Base-by-base conservation (phyloP, 176 grass and related monocot genomes). In the Oryza brachyantha region DNA sequence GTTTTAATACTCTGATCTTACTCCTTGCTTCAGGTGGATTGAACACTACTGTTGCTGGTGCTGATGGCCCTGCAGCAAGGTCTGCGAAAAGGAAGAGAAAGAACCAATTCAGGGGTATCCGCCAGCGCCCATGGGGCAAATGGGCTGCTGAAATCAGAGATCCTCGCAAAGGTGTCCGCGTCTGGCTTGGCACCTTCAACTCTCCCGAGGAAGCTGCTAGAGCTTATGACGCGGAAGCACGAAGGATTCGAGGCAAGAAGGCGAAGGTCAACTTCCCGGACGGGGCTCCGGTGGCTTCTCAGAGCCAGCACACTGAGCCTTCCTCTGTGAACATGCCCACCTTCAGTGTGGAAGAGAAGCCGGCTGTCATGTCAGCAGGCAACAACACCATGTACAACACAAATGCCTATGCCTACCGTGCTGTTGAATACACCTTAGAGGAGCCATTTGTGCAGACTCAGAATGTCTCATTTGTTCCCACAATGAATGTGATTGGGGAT, bases 61-160 rank as follows among this genome's bases (percentile, higher is more conserved):
- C 43, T 40, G 64, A 87, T 79, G 85, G 28, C 5, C 21, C 40
- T 78, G 79, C 67, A 22, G 68, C 45, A 48, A 79, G 7, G 17
- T 80, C 79, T 17, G 69, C 67, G 37, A 97, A 85, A 50, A 88
- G 88, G 60, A 95, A 93, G 84, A 93, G 90, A 68, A 95, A 95
- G 90, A 99, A 84, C 52, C 89, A 82, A 57, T 99, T 91, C 41
- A 89, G 96, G 70, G 96, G 96, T 28, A 99, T 99, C 86, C 92
- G 96, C 24, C 88, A 78, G 10, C 92, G 96, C 26, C 90, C 92
- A 22, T 99, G 92, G 96, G 96, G 96, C 69, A 99, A 99, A 83
- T 99, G 96, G 96, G 96, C 92, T 59, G 96, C 96, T 87, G 96
- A 99, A 85, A 99, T 99, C 55, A 88, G 96, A 83, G 96, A 99